Evolutionary conservation across 2,329 filamentous ascomycete genomes (phyloP).

Genomic region (Pseudocercospora fuligena): DNA sequence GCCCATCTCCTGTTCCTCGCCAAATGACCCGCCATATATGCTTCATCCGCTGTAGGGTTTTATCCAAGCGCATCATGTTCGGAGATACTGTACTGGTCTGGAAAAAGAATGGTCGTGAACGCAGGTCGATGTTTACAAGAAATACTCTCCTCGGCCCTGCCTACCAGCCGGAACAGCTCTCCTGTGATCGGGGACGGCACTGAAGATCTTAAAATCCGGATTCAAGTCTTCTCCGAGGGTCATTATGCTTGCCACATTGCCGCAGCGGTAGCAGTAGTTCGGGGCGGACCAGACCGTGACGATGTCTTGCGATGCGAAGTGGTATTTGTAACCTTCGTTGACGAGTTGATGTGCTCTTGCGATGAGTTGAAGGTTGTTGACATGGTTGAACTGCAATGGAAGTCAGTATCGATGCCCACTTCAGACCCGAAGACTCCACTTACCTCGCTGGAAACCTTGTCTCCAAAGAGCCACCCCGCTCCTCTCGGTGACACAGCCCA

Average conservation of each 20-base stretch:
- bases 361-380: constrained; percentile 73
- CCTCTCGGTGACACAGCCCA: constrained; percentile 70
- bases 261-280: constrained; percentile 95
- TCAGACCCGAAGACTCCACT: constrained; percentile 16
- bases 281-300: constrained; percentile 88
- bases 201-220: constrained; percentile 91
- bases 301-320: constrained; percentile 92
- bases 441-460: constrained; percentile 72
- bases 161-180: constrained; percentile 74
- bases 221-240: constrained; percentile 83
- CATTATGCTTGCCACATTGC: constrained; percentile 88
- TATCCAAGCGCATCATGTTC: neutral
- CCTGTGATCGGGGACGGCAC: constrained; percentile 83
- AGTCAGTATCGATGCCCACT: neutral
- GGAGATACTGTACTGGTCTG: neutral
- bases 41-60: neutral
- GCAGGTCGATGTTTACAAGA: constrained; percentile 45
- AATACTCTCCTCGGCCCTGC: constrained; percentile 56
- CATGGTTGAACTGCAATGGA: constrained; percentile 66
- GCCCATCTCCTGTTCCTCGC: neutral
- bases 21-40: neutral
- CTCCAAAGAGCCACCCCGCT: constrained; percentile 70
- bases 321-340: constrained; percentile 85
- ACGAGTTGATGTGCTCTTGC: constrained; percentile 76
- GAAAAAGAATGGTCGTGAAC: neutral